Evolutionary conservation across 805 yeast species (phyloP).

Genomic region (Suhomyces faveliae): DNA sequence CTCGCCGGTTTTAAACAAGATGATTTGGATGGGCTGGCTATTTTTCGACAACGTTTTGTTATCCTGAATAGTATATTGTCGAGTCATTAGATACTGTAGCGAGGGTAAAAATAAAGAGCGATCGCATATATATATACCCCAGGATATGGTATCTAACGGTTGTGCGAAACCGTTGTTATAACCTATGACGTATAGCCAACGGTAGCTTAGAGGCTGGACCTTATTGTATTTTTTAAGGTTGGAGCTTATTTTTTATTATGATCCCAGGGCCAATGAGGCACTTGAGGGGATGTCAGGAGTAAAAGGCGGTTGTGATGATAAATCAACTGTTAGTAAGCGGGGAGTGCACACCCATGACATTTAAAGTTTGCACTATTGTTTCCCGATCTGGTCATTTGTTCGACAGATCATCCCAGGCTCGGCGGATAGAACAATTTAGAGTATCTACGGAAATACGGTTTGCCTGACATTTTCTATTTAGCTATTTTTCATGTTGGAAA

Average conservation of each 20-base stretch:
- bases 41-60: slow-evolving; percentile 3
- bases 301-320: background rate
- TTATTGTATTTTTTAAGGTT: background rate
- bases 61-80: background rate
- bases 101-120: background rate
- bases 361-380: background rate
- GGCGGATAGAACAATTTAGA: too few relatives aligned
- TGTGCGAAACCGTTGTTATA: background rate
- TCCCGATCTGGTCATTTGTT: background rate
- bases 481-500: too few relatives aligned
- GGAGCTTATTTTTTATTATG: background rate
- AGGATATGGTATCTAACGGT: background rate
- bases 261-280: background rate
- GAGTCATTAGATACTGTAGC: background rate
- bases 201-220: background rate
- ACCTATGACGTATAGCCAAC: slow-evolving; percentile 1
- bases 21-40: background rate
- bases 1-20: slow-evolving; percentile 4
- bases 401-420: too few relatives aligned
- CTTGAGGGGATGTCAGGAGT: background rate
- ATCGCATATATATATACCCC: slow-evolving; percentile 3
- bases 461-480: too few relatives aligned
- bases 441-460: too few relatives aligned
- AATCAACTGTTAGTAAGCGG: background rate
- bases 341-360: background rate